Base-by-base conservation (phyloP, 1,139 yeast genomes). In the Pneumocystis carinii region DNA sequence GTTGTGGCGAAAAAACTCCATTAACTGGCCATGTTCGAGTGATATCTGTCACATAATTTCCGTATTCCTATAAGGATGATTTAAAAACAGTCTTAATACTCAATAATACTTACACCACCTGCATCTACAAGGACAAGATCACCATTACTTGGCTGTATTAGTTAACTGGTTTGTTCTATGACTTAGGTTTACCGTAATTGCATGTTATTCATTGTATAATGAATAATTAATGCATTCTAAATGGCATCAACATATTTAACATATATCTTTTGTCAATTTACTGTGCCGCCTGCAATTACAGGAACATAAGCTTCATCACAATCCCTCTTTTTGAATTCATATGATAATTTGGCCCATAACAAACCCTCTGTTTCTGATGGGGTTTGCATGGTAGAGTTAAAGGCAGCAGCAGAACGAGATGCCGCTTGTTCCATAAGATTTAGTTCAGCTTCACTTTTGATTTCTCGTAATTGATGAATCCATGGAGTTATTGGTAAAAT, bases 1-100 rank as follows among this genome's bases (percentile, higher is more conserved):
- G 98, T 0, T 96, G 83, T 3, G 77, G 82, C 0, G 86, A 75
- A 72, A 92, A 94, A 62, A 82, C 82, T 0, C 82, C 81, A 42
- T 81, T 80, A 62, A 85, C 86, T 12, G 99, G 98, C 97, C 98
- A 94, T 0, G 97, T 86, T 67, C 98, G 79, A 1, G 97, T 90
- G 60, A 94, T 92, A 73, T 94, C 99, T 0, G 97, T 85, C 71
- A 96, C 86, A 74, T 94, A 94, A 0, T 97, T 97, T 37, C 97
- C 98, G 58, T 86, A 75, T 65, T 88, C 81, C 64, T 64, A 56
- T 29, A 38, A 37, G n/a, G 10, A 7, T 35, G 14, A 19, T 8
- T n/a, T 15, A n/a, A 39, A 19, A n/a, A 1, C 10, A n/a, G 2
- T 24, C 19, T 12, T 14, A 12, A 15, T 39, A 36, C n/a, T 15